phyloP scores from a whole-genome alignment of 768 basidiomycete genomes.

The Clathrus columnatus region DNA sequence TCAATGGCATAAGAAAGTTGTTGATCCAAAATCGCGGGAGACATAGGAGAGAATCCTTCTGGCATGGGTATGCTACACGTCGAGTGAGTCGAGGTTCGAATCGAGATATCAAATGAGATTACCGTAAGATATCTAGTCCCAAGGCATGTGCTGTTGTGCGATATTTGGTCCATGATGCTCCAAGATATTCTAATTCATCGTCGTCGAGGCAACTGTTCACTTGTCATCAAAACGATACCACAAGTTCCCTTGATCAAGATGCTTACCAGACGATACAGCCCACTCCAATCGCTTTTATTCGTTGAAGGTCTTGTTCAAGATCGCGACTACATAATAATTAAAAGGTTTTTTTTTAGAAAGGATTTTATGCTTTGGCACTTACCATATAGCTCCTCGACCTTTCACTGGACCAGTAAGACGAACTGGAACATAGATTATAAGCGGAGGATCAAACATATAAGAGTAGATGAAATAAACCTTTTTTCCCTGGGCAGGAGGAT shows the following conservation, averaged over 20 bases:
- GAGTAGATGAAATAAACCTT: conserved; percentile 40
- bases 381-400: conserved; percentile 71
- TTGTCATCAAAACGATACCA: conserved; percentile 1
- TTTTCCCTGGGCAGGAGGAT: conserved; percentile 93
- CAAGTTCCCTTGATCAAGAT: not conserved
- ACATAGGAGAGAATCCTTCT: conserved; percentile 76
- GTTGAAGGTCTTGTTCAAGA: conserved; percentile 60
- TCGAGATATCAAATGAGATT: conserved; percentile 13
- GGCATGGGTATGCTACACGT: conserved; percentile 69
- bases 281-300: conserved; percentile 68
- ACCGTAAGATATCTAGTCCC: conserved; percentile 78
- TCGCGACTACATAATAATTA: conserved; percentile 37
- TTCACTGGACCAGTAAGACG: conserved; percentile 66
- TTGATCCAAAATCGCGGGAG: conserved; percentile 49
- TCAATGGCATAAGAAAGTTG: conserved; percentile 59
- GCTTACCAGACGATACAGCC: conserved; percentile 76
- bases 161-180: conserved; percentile 82
- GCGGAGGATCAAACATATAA: conserved; percentile 16
- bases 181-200: conserved; percentile 73
- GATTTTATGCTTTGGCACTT: not conserved
- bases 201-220: conserved; percentile 70
- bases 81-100: not conserved
- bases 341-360: not conserved
- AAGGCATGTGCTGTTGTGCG: conserved; percentile 45
- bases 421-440: conserved; percentile 30